Conservation (phyloP, 73 alveolate genomes). For the Symbiodinium natans region DNA sequence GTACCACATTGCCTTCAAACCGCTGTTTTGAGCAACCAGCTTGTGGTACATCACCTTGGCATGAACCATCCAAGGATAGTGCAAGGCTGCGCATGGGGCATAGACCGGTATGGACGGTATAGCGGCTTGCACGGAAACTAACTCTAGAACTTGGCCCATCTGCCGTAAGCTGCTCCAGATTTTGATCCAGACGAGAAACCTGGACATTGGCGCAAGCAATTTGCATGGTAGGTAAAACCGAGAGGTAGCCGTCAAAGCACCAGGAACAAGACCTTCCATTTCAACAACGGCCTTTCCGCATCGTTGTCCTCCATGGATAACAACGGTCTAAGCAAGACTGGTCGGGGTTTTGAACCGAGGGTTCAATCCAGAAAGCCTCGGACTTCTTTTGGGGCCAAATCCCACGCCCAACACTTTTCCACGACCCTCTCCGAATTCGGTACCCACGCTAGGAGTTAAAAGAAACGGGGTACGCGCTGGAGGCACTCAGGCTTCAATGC, state of each 20-base stretch:
- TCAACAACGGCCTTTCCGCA: slow-evolving; percentile 43
- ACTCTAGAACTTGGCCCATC: neutral
- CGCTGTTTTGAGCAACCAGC: slow-evolving; percentile 97
- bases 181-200: slow-evolving; percentile 96
- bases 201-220: neutral
- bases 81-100: too few relatives aligned
- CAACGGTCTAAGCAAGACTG: too few relatives aligned
- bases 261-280: slow-evolving; percentile 13
- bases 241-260: too few relatives aligned
- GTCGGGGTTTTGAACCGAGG: too few relatives aligned
- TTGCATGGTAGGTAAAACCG: neutral
- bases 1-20: slow-evolving; percentile 94
- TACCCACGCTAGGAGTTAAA: too few relatives aligned
- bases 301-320: slow-evolving; percentile 63
- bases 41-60: slow-evolving; percentile 97
- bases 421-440: too few relatives aligned
- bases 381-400: too few relatives aligned
- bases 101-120: too few relatives aligned
- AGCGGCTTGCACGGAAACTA: neutral
- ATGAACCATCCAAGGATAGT: neutral
- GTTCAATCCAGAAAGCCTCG: too few relatives aligned
- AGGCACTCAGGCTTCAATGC: too few relatives aligned
- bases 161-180: slow-evolving; percentile 96
- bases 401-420: too few relatives aligned
- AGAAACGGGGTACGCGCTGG: too few relatives aligned